phyloP scores from a whole-genome alignment of 148 eudicot species.

The Drosera capensis region DNA sequence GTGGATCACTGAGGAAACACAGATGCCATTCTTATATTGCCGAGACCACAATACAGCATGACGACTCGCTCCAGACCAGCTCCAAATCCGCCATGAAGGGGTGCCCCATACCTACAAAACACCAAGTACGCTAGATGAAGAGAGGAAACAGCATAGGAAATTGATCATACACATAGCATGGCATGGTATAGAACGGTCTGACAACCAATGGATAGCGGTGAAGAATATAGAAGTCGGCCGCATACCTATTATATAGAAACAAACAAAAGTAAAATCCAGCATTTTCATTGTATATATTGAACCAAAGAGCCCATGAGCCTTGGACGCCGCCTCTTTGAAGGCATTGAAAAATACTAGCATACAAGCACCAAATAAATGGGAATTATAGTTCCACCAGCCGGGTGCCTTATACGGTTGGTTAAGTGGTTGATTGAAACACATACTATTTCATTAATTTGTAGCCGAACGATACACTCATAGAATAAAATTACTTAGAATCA shows the following conservation, averaged over 20 bases:
- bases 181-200: slow-evolving; percentile 95
- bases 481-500: neutral
- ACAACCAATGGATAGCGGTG: slow-evolving; percentile 83
- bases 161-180: slow-evolving; percentile 36
- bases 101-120: slow-evolving; percentile 69
- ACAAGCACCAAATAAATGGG: too few relatives aligned
- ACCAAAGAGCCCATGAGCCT: too few relatives aligned
- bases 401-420: too few relatives aligned
- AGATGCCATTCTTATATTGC: slow-evolving; percentile 70
- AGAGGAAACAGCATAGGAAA: neutral
- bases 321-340: too few relatives aligned
- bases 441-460: too few relatives aligned
- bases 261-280: slow-evolving; percentile 5
- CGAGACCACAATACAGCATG: slow-evolving; percentile 75
- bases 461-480: too few relatives aligned
- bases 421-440: too few relatives aligned
- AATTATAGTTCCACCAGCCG: too few relatives aligned
- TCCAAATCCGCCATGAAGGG: slow-evolving; percentile 97
- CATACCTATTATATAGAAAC: slow-evolving; percentile 65
- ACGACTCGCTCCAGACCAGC: slow-evolving; percentile 90
- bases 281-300: too few relatives aligned
- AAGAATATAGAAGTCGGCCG: slow-evolving; percentile 84
- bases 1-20: slow-evolving; percentile 68
- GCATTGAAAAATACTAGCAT: too few relatives aligned
- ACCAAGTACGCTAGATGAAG: neutral